phyloP scores from a whole-genome alignment of 257 asterid genomes.

The Catharanthus roseus region DNA sequence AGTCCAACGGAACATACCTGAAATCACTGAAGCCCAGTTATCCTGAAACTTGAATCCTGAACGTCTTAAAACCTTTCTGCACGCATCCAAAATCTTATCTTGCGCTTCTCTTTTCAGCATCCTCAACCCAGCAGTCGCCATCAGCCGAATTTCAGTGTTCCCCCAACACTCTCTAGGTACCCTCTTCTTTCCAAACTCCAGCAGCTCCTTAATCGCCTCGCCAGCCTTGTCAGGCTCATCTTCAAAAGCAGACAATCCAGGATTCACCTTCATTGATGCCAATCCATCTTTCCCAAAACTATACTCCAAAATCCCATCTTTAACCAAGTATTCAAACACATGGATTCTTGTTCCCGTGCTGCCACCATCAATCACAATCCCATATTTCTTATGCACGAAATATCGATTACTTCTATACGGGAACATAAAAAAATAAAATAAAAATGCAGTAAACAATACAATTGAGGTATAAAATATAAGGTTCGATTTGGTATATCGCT shows the following conservation, averaged over 20 bases:
- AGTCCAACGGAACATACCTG: constrained; percentile 42
- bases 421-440: constrained; percentile 49
- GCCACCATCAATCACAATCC: constrained; percentile 94
- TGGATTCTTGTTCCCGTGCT: constrained; percentile 95
- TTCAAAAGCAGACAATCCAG: constrained; percentile 70
- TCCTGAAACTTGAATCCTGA: constrained; percentile 75
- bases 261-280: constrained; percentile 80
- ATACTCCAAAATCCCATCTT: constrained; percentile 46
- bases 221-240: constrained; percentile 61
- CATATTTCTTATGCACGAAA: constrained; percentile 32
- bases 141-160: constrained; percentile 63
- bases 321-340: constrained; percentile 62
- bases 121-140: constrained; percentile 99
- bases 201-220: constrained; percentile 47
- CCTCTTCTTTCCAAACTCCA: constrained; percentile 71
- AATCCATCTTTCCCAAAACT: constrained; percentile 67
- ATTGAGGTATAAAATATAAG: constrained; percentile 37
- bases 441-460: constrained; percentile 24
- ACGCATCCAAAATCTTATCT: constrained; percentile 62
- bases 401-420: constrained; percentile 22
- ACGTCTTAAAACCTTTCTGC: constrained; percentile 51
- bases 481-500: constrained; percentile 36
- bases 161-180: constrained; percentile 72
- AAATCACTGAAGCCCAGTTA: constrained; percentile 84
- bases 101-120: constrained; percentile 57